Evolutionary conservation across 139 green algal species (phyloP), one percentile per base, ranked within the genome.

Genomic region (Coelastrella sp.): DNA sequence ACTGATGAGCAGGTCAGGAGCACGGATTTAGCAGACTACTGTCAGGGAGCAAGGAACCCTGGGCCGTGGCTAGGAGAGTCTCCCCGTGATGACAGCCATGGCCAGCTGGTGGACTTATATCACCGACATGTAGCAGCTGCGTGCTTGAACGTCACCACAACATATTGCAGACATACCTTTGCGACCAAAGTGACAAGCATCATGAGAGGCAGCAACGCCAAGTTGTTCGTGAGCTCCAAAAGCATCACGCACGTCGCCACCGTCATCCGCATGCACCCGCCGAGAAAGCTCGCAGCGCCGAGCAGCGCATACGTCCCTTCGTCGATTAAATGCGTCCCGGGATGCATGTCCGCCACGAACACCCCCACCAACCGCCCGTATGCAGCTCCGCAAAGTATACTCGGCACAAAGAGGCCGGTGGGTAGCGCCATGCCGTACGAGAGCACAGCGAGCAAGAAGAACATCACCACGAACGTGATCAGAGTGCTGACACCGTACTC

Each of bases 161-260:
- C 32, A 47, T 47, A 47, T 47, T 47, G 32, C 32, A 47, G 32
- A 47, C 89, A 0, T 79, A 95, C 93, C 95, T 98, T 98, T 14
- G 95, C 95, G 54, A 98, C 92, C 66, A 98, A 89, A n/a, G 97
- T 92, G 64, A 97, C 96, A 61, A 98, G 90, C 96, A 98, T 98
- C 83, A 98, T 95, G n/a, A 98, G 90, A 56, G 96, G 96, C 82
- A 98, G 94, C 80, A 98, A 81, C n/a, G 94, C 94, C 54, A 98
- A 80, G 87, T 98, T 97, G 91, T 96, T 96, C 13, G 96, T 98
- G 23, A 97, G 92, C 96, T 98, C 97, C 84, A 98, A 86, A 68
- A 98, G 91, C 92, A 98, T 97, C 5, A 98, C 96, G 76, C 93
- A 96, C 56, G 96, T 91, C 4, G 91, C 94, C 14, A 97, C 95